phyloP scores from a whole-genome alignment of 495 filamentous ascomycete species.

The Chaetomium tenue region DNA sequence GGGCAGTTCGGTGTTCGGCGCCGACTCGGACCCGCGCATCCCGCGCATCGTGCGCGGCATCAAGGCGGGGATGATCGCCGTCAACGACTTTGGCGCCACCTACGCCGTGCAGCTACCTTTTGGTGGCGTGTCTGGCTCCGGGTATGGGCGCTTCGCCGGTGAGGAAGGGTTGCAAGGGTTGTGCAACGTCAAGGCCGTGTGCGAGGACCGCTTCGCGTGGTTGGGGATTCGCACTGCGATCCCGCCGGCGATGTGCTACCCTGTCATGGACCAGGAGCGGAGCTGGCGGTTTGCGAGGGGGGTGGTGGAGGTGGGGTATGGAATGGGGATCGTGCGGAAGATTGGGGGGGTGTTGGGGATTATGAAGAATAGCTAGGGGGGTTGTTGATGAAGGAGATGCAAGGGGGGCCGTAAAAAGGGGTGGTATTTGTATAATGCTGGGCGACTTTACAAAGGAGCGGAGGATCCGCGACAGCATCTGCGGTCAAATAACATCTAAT shows the following conservation, averaged over 20 bases:
- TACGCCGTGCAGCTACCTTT: slow-evolving; percentile 94
- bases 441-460: too few species aligned
- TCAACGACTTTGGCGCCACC: slow-evolving; percentile 91
- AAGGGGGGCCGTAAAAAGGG: neutral
- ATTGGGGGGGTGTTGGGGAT: slow-evolving; percentile 42
- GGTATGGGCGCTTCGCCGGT: slow-evolving; percentile 91
- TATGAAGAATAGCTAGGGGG: slow-evolving; percentile 39
- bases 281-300: slow-evolving; percentile 58
- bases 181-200: slow-evolving; percentile 84
- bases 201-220: slow-evolving; percentile 66
- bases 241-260: slow-evolving; percentile 75
- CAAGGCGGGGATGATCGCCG: slow-evolving; percentile 80
- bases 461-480: neutral
- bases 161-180: slow-evolving; percentile 81
- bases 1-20: slow-evolving; percentile 80
- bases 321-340: slow-evolving; percentile 40
- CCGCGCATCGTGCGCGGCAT: slow-evolving; percentile 60
- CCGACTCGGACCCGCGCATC: slow-evolving; percentile 44
- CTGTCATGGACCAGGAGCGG: slow-evolving; percentile 56
- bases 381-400: neutral
- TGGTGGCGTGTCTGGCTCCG: slow-evolving; percentile 80
- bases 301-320: slow-evolving; percentile 56
- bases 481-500: slow-evolving; percentile 3
- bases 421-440: neutral
- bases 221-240: slow-evolving; percentile 69